These are phyloP conservation scores for Eimeria tenella DNA, from an alignment of 169 alveolate species.

Conservation along the genomic window DNA sequence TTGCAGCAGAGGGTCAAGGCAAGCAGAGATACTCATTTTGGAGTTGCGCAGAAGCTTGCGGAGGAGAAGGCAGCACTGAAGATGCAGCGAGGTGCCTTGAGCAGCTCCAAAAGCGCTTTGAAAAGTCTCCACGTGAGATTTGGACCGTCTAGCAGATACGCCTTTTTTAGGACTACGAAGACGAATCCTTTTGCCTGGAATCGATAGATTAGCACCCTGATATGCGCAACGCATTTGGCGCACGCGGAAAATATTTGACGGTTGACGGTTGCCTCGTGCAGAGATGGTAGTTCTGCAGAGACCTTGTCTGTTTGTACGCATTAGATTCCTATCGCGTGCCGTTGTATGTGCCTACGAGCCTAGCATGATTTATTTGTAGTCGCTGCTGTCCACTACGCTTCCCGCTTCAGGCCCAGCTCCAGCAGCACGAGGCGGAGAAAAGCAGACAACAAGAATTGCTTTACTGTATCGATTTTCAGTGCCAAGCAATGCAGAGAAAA, in stretches of 20 bases:
- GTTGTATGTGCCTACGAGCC: no score
- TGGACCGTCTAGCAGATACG: not conserved
- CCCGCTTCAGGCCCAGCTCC: conserved; percentile 88
- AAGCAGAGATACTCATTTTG: conserved; percentile 89
- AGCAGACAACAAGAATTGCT: conserved; percentile 93
- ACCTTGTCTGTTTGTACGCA: no score
- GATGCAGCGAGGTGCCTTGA: conserved; percentile 92
- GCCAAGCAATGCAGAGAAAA: conserved; percentile 95
- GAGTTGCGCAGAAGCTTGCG: conserved; percentile 88
- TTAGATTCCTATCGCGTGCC: no score
- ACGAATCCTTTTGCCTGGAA: no score
- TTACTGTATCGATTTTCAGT: conserved; percentile 94
- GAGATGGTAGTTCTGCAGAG: no score
- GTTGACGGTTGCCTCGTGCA: no score
- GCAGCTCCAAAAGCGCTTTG: conserved; percentile 88
- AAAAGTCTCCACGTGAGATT: conserved; percentile 36
- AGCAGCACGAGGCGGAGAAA: conserved; percentile 92
- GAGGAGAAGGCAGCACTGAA: conserved; percentile 93
- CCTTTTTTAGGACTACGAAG: no score
- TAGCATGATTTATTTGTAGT: no score
- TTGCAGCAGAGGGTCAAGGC: conserved; percentile 68
- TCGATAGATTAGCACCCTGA: no score
- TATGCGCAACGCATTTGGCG: no score
- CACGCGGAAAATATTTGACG: no score
- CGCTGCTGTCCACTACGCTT: not conserved